A percentile compares a stretch with the other conserved stretches of the same genome.
phyloP scores from a whole-genome alignment of 2,329 filamentous ascomycete species.

The Aspergillus ruber region DNA sequence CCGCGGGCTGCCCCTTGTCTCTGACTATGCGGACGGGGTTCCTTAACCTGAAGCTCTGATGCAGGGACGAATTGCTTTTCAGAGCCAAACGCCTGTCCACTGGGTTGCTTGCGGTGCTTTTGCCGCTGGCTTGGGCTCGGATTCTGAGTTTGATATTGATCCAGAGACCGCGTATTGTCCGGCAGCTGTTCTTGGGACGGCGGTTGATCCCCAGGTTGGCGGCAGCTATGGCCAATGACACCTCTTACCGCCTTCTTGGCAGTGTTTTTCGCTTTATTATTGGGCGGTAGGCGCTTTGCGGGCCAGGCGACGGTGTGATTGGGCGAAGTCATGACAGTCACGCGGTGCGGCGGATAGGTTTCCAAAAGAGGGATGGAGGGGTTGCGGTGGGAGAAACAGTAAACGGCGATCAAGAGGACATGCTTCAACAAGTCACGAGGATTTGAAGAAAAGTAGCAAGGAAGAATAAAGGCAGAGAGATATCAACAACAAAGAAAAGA shows the following conservation, averaged over 20 bases:
- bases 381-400: conserved; percentile 2
- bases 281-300: conserved; percentile 10
- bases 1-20: conserved; percentile 18
- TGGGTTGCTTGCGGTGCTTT: not conserved
- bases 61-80: not conserved
- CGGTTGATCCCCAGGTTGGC: not conserved
- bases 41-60: not conserved
- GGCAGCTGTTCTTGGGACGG: not conserved
- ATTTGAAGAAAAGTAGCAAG: not conserved
- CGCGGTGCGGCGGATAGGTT: not conserved
- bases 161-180: not conserved
- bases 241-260: not conserved
- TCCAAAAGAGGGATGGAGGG: conserved; percentile 5
- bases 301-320: conserved; percentile 10
- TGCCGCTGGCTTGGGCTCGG: not conserved
- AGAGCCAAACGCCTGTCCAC: not conserved
- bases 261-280: not conserved
- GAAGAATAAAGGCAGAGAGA: not conserved
- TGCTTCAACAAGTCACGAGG: not conserved
- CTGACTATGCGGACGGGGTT: conserved; percentile 8
- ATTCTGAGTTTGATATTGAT: not conserved
- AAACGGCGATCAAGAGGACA: not conserved
- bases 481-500: not conserved
- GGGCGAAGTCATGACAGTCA: conserved; percentile 10
- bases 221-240: not conserved